A percentile compares a stretch with the other conserved stretches of the same genome.
Conservation (phyloP, 179 eudicot species). For the Corrigiola litoralis region DNA sequence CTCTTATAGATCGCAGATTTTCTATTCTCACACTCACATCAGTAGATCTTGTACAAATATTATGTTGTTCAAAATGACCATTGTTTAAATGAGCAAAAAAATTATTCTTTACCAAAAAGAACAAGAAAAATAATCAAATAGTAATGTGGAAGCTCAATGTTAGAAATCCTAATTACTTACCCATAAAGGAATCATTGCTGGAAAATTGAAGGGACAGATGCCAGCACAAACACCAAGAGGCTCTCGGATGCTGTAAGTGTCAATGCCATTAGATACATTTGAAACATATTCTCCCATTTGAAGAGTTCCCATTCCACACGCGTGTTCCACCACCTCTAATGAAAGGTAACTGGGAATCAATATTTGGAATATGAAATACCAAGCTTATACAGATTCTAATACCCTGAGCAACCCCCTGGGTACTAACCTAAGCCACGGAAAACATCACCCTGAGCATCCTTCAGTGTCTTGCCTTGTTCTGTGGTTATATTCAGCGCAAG, state of each 20-base stretch:
- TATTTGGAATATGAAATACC: constrained; percentile 1
- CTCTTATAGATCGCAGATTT: too few species aligned
- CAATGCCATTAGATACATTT: constrained; percentile 79
- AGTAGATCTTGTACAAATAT: background rate
- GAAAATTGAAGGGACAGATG: constrained; percentile 87
- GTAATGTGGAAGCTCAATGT: background rate
- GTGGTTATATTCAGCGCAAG: constrained; percentile 72
- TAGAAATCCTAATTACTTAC: constrained; percentile 37
- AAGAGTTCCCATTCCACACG: constrained; percentile 86
- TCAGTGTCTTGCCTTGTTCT: constrained; percentile 94
- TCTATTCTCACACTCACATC: background rate
- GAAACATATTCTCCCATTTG: constrained; percentile 94
- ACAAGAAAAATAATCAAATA: background rate
- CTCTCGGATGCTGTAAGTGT: constrained; percentile 86
- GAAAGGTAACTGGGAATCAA: background rate
- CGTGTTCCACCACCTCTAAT: constrained; percentile 95
- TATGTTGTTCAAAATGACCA: too few species aligned
- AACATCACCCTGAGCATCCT: constrained; percentile 93
- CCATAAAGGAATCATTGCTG: constrained; percentile 93
- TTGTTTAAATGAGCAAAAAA: too few species aligned
- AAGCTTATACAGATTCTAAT: background rate
- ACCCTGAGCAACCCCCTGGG: background rate
- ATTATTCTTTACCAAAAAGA: too few species aligned
- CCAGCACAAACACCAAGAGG: constrained; percentile 99
- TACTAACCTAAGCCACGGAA: constrained; percentile 85